These are phyloP conservation scores for Cinchona pubescens DNA, from an alignment of 257 asterid species.

Conservation along the genomic window DNA sequence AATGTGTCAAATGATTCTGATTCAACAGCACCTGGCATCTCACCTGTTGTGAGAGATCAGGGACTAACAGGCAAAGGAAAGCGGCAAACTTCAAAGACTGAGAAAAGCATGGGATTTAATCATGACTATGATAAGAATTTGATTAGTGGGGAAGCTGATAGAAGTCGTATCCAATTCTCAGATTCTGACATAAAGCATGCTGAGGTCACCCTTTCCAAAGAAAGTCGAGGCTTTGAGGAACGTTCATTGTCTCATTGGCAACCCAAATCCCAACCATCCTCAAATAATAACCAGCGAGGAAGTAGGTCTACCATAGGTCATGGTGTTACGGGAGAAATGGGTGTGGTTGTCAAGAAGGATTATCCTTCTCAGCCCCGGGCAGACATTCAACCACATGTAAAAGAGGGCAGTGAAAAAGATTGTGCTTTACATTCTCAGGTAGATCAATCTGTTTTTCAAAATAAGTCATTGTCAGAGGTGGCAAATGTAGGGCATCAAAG, in stretches of 20 bases:
- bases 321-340: conserved; percentile 32
- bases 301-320: conserved; percentile 36
- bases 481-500: conserved; percentile 37
- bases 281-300: conserved; percentile 41
- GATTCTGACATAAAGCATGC: conserved; percentile 36
- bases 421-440: conserved; percentile 25
- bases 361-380: conserved; percentile 39
- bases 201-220: conserved; percentile 40
- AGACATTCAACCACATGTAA: conserved; percentile 27
- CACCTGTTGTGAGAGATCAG: conserved; percentile 50
- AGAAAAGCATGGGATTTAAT: conserved; percentile 40
- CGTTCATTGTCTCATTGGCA: conserved; percentile 70
- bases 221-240: conserved; percentile 48
- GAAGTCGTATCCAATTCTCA: conserved; percentile 30
- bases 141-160: conserved; percentile 40
- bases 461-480: conserved; percentile 23
- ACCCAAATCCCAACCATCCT: conserved; percentile 51
- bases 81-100: conserved; percentile 42
- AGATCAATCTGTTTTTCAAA: conserved; percentile 32
- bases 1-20: conserved; percentile 21
- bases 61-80: conserved; percentile 59
- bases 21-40: conserved; percentile 26
- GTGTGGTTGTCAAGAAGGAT: conserved; percentile 39
- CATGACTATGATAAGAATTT: conserved; percentile 35
- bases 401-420: conserved; percentile 25